Evolutionary conservation across 164 flowering plant species (phyloP).

Genomic region (Cinnamomum micranthum): DNA sequence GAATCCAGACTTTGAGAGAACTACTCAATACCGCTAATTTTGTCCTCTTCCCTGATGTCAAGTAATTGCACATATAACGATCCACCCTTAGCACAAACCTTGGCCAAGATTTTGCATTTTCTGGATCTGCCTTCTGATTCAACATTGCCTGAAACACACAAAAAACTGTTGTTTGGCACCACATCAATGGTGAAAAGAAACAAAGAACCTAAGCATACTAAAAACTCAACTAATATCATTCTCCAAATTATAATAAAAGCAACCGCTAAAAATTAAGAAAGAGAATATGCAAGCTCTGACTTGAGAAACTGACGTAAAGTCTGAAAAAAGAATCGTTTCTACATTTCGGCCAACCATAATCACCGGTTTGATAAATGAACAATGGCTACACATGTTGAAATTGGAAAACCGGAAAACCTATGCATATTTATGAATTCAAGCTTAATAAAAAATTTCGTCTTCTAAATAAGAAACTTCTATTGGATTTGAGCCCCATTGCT

Average conservation of each 20-base stretch:
- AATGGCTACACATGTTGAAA: not conserved
- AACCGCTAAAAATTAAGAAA: not conserved
- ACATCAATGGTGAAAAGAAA: not conserved
- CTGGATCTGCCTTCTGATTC: constrained; percentile 51
- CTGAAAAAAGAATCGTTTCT: not conserved
- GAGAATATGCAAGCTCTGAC: not conserved
- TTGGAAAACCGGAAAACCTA: not conserved
- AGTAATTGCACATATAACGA: constrained; percentile 67
- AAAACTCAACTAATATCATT: not conserved
- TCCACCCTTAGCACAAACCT: constrained; percentile 77
- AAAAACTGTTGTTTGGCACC: not conserved
- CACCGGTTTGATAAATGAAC: not conserved
- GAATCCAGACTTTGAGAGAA: constrained; percentile 91
- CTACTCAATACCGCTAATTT: constrained; percentile 76
- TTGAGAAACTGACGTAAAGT: not conserved
- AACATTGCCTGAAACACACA: constrained; percentile 46
- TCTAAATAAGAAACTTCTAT: too few relatives aligned
- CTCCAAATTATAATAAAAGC: not conserved
- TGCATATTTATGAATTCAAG: not conserved
- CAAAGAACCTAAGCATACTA: not conserved
- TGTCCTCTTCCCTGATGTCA: constrained; percentile 82
- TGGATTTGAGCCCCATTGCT: too few relatives aligned
- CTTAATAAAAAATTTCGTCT: too few relatives aligned
- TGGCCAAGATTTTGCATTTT: constrained; percentile 83
- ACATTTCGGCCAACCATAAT: not conserved